Percentiles rank a stretch among this genome's conserved stretches.
phyloP scores from a whole-genome alignment of 139 green algal genomes.

The Spirogloea muscicola region DNA sequence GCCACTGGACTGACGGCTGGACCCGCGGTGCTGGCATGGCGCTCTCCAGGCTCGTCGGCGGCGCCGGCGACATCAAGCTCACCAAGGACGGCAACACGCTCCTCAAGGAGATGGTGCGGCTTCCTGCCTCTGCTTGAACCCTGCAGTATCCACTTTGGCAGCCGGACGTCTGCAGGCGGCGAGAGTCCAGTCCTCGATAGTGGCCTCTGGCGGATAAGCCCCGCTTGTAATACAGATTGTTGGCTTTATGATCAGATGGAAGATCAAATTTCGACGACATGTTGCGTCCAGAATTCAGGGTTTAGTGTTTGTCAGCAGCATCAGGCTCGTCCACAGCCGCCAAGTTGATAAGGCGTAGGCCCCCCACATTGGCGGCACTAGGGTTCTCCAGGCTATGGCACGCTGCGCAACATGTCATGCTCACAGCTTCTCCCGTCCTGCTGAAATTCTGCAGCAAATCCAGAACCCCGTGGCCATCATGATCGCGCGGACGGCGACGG shows the following conservation, averaged over 20 bases:
- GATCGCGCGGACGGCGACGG: conserved; percentile 95
- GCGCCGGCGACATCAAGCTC: conserved; percentile 87
- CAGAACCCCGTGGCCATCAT: conserved; percentile 99
- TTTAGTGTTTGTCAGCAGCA: neutral
- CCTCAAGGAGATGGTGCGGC: conserved; percentile 52
- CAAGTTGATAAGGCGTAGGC: neutral
- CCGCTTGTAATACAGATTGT: neutral
- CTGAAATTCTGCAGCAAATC: conserved; percentile 84
- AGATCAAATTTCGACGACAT: neutral
- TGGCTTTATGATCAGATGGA: neutral
- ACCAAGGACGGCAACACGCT: conserved; percentile 72
- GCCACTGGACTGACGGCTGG: no score
- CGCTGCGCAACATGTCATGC: neutral
- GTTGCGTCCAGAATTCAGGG: neutral
- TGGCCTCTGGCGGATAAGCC: neutral
- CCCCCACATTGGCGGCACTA: neutral
- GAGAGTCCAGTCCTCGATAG: neutral
- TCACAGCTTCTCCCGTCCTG: neutral
- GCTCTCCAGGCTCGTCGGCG: conserved; percentile 53
- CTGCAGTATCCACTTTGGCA: neutral
- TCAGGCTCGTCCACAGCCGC: neutral
- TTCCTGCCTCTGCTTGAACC: no score
- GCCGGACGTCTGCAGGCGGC: neutral
- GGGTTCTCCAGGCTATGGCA: neutral
- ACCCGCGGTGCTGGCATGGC: no score